phyloP scores from a whole-genome alignment of 768 basidiomycete genomes.

The Xanthoconium purpureum region DNA sequence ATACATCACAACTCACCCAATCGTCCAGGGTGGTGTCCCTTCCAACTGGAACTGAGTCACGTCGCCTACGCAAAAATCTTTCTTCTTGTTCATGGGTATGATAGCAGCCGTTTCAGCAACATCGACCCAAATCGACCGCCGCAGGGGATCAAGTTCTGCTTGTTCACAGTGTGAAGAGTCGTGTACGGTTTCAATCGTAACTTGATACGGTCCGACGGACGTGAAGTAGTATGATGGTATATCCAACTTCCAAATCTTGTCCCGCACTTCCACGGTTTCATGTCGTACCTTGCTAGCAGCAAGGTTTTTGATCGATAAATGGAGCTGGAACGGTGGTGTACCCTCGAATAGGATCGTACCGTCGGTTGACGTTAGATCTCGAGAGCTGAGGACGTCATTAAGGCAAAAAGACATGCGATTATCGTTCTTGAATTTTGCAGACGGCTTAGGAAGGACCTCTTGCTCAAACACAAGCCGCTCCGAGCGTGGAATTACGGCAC shows the following conservation, averaged over 20 bases:
- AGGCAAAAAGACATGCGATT: slow-evolving; percentile 73
- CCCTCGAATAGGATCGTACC: slow-evolving; percentile 69
- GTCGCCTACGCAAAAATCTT: slow-evolving; percentile 89
- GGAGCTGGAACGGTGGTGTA: slow-evolving; percentile 79
- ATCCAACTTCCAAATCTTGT: slow-evolving; percentile 66
- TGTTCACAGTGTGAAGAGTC: slow-evolving; percentile 86
- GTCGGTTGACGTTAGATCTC: slow-evolving; percentile 51
- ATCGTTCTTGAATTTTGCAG: slow-evolving; percentile 69
- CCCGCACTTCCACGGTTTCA: slow-evolving; percentile 50
- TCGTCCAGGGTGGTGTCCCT: slow-evolving; percentile 90
- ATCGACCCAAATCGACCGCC: slow-evolving; percentile 74
- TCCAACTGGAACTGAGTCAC: slow-evolving; percentile 88
- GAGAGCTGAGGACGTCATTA: slow-evolving; percentile 59
- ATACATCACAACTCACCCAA: slow-evolving; percentile 53
- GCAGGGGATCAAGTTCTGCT: slow-evolving; percentile 57
- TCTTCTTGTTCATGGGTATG: slow-evolving; percentile 72
- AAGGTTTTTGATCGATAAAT: slow-evolving; percentile 72
- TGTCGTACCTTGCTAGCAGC: slow-evolving; percentile 63
- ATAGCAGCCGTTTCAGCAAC: slow-evolving; percentile 97
- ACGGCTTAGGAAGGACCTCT: slow-evolving; percentile 76
- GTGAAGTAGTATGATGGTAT: slow-evolving; percentile 69
- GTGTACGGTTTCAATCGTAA: slow-evolving; percentile 71
- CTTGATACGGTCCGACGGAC: slow-evolving; percentile 76
- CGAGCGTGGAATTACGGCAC: slow-evolving; percentile 60
- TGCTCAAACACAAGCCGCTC: slow-evolving; percentile 80